These are phyloP conservation scores for Penicillium sclerotiorum DNA, from an alignment of 2,329 filamentous ascomycete species.

Conservation along the genomic window DNA sequence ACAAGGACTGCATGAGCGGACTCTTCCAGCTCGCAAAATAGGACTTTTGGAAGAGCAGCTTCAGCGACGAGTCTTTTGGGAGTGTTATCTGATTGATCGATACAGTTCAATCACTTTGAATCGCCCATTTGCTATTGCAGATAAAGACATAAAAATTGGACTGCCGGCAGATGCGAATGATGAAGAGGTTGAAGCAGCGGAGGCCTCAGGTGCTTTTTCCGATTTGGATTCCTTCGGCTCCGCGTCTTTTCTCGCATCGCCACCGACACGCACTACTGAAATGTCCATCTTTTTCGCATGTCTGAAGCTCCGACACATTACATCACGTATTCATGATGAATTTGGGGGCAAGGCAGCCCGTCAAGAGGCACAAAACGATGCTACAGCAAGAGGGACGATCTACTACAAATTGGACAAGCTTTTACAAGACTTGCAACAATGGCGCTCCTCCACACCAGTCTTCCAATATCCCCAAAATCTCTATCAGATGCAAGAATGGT, in stretches of 20 bases:
- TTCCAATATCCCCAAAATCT: slow-evolving; percentile 41
- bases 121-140: slow-evolving; percentile 47
- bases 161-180: slow-evolving; percentile 42
- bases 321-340: slow-evolving; percentile 33
- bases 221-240: slow-evolving; percentile 18
- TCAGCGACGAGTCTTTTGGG: slow-evolving; percentile 48
- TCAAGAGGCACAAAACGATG: not conserved
- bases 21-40: not conserved
- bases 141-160: slow-evolving; percentile 41
- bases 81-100: slow-evolving; percentile 50
- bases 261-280: slow-evolving; percentile 25
- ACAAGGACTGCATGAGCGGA: slow-evolving; percentile 35
- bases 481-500: slow-evolving; percentile 50
- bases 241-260: not conserved
- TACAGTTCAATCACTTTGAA: slow-evolving; percentile 48
- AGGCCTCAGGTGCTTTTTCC: slow-evolving; percentile 12
- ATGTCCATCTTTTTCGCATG: slow-evolving; percentile 45
- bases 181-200: slow-evolving; percentile 30
- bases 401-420: slow-evolving; percentile 30
- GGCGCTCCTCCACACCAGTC: slow-evolving; percentile 38
- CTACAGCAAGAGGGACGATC: slow-evolving; percentile 14
- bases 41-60: slow-evolving; percentile 39
- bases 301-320: slow-evolving; percentile 44
- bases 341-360: slow-evolving; percentile 6
- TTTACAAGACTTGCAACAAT: slow-evolving; percentile 38